Evolutionary conservation across 345 rosid genomes (phyloP), one percentile per base, ranked within the genome.

Genomic region (Zanthoxylum bungeanum): DNA sequence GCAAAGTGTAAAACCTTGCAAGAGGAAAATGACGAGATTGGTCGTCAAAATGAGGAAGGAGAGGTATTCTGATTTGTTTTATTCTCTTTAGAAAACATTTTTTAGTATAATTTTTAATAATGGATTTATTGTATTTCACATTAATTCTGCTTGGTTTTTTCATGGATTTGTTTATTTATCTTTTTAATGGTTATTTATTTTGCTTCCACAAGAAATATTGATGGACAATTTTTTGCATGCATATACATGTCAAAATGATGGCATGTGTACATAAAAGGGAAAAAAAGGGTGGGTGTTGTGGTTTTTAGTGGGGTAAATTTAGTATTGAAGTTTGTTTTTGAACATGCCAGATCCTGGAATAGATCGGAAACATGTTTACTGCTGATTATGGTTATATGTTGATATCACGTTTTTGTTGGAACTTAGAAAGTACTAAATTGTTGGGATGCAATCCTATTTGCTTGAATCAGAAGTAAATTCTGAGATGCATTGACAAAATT

Each of bases 1-100:
- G 92, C 93, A 19, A 96, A 96, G 76, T 93, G 98, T 73, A 88
- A 85, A 79, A 93, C 99, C 55, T 74, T 91, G 76, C 94, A 86
- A 76, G 99, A 93, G 80, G 99, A 96, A 86, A 96, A 96, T 72
- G 97, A 93, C 75, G 99, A 96, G 83, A 91, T 96, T 73, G 99
- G 98, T 69, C 86, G 83, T 73, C 96, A 91, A 84, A 97, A 97
- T 66, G 84, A 95, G 52, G 99, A 93, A 83, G 99, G 99, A 79
- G 91, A 91, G 97, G 98, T 92, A 79, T 36, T 57, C 64, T 31
- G 28, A n/a, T 60, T 62, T 19, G 52, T n/a, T 28, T 59, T 25
- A 24, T 30, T 19, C 5, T 24, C 34, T 33, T 16, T 33, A 5
- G 21, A 19, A 31, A 58, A 7, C 49, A 5, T 3, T 44, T 44